phyloP scores from a whole-genome alignment of 441 rosid species.

The Aquilaria agallochum region DNA sequence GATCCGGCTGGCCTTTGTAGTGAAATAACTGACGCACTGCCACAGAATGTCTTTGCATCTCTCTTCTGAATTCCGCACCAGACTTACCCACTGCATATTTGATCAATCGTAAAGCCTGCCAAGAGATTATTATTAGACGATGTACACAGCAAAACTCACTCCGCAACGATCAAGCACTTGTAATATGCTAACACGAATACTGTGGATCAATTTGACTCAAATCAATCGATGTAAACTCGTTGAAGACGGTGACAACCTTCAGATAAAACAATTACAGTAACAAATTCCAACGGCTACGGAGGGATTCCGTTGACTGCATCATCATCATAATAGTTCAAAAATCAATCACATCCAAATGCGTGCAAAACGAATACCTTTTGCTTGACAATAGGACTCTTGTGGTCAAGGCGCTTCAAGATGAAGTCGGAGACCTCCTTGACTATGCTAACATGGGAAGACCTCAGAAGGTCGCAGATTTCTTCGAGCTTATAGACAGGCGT shows the following conservation, averaged over 20 bases:
- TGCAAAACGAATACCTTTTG: slow-evolving; percentile 60
- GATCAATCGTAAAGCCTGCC: slow-evolving; percentile 85
- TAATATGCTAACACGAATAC: too few relatives aligned
- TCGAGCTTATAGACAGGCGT: slow-evolving; percentile 94
- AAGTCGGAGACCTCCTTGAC: slow-evolving; percentile 88
- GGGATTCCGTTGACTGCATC: too few relatives aligned
- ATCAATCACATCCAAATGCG: neutral
- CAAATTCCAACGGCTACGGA: too few relatives aligned
- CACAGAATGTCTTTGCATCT: slow-evolving; percentile 95
- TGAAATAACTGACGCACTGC: slow-evolving; percentile 83
- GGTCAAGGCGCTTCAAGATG: slow-evolving; percentile 81
- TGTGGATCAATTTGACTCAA: neutral
- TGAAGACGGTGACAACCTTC: too few relatives aligned
- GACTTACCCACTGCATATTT: slow-evolving; percentile 91
- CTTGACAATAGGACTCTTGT: slow-evolving; percentile 89
- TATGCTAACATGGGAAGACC: slow-evolving; percentile 76
- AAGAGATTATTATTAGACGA: too few relatives aligned
- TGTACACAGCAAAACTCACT: too few relatives aligned
- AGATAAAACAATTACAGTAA: neutral
- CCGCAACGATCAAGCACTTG: too few relatives aligned
- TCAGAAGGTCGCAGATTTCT: slow-evolving; percentile 88
- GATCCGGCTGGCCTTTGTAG: slow-evolving; percentile 84
- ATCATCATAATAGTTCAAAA: too few relatives aligned
- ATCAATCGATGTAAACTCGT: neutral
- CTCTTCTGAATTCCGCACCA: slow-evolving; percentile 89